Evolutionary conservation across 2,329 filamentous ascomycete species (phyloP), one percentile per base, ranked within the genome.

Genomic region (Calonectria ilicicola): DNA sequence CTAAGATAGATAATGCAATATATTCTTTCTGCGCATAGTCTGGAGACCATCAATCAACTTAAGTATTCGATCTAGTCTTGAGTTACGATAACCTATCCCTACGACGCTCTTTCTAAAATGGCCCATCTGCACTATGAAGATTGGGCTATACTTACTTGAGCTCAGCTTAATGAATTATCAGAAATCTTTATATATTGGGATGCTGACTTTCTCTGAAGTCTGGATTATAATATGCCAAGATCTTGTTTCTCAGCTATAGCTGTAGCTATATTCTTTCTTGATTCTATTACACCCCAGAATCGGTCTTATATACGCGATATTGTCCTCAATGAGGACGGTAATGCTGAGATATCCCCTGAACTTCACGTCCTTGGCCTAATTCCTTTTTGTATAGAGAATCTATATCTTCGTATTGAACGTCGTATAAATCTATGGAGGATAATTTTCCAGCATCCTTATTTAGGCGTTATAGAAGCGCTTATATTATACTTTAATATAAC

Each of bases 391-490:
- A 27, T 49, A 4, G 73, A 78, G 5, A 78, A 76, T 3, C 46
- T 40, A 0, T 3, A 23, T 0, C 76, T 78, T 5, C 69, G 14
- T 0, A 66, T 76, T 9, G 12, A 76, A 19, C 74, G 71, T 1
- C 76, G 51, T 6, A 64, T 73, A 10, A 74, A 19, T 0, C 1
- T 78, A 3, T 42, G 56, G 10, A 67, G 68, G 0, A 26, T 64
- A 5, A 6, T 74, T 1, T 62, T 65, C 19, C 17, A 19, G 17
- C 2, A 53, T 7, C n/a, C 17, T 6, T 46, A n/a, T 75, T 58
- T 49, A 78, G n/a, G 77, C 77, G 7, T 40, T 10, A 2, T 77
- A 80, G 23, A 78, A 77, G 9, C 19, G 1, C 17, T 56, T 5
- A 35, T 14, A 0, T 2, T 9, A 8, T 56, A 8, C 17, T 35